Percentiles rank a stretch among this genome's conserved stretches.
phyloP scores from a whole-genome alignment of 257 asterid genomes.

The Hygrophila difformis region DNA sequence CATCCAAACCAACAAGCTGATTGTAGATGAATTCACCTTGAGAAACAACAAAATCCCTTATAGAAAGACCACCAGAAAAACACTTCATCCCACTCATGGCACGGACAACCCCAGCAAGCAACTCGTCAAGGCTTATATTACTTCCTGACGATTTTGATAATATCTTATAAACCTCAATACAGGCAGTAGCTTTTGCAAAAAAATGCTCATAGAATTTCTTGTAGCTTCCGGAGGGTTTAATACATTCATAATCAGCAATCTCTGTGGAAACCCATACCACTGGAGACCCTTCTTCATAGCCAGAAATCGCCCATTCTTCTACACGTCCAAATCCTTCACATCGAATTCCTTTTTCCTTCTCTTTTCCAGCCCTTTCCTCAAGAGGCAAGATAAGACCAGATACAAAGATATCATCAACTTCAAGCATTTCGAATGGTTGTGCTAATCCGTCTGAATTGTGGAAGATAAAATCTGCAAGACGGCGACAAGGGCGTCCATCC shows the following conservation, averaged over 20 bases:
- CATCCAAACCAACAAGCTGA: constrained; percentile 84
- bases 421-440: constrained; percentile 84
- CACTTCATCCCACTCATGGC: constrained; percentile 67
- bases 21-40: constrained; percentile 80
- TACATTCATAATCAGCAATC: constrained; percentile 79
- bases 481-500: constrained; percentile 63
- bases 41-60: constrained; percentile 72
- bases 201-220: constrained; percentile 69
- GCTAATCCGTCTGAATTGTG: constrained; percentile 57
- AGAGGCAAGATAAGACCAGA: constrained; percentile 71
- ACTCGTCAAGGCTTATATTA: constrained; percentile 66
- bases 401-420: constrained; percentile 64
- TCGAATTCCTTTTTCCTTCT: constrained; percentile 48
- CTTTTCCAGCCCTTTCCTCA: constrained; percentile 49
- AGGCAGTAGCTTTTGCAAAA: constrained; percentile 71
- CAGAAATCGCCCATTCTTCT: constrained; percentile 96
- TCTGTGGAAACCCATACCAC: constrained; percentile 83
- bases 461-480: constrained; percentile 63
- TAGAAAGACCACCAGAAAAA: constrained; percentile 55
- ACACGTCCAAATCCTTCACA: constrained; percentile 92
- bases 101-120: constrained; percentile 87
- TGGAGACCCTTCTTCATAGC: constrained; percentile 87
- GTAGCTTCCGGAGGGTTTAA: constrained; percentile 70
- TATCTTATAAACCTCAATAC: constrained; percentile 73
- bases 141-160: constrained; percentile 65